phyloP scores from a whole-genome alignment of 805 yeast species.

The Monosporozyma siamensis region DNA sequence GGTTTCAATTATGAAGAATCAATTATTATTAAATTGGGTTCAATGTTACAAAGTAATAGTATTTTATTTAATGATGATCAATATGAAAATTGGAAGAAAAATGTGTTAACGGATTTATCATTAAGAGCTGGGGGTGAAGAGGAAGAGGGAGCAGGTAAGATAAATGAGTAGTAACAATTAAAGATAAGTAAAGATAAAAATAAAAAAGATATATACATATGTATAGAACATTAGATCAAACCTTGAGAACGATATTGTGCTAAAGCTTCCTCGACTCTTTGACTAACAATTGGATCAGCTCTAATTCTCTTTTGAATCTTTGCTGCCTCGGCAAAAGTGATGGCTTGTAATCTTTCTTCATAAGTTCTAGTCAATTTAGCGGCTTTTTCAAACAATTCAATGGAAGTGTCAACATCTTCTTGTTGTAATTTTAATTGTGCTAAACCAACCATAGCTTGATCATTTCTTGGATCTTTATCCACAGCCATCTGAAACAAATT shows the following conservation, averaged over 20 bases:
- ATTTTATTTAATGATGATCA: constrained; percentile 28
- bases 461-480: constrained; percentile 78
- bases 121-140: constrained; percentile 10
- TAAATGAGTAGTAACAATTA: neutral
- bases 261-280: constrained; percentile 54
- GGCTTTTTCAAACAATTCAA: constrained; percentile 71
- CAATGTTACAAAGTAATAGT: constrained; percentile 30
- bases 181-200: neutral
- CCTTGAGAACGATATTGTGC: constrained; percentile 31
- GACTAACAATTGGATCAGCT: constrained; percentile 55
- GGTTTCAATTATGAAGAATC: constrained; percentile 22
- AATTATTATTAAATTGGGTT: constrained; percentile 24
- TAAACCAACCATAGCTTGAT: constrained; percentile 79
- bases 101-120: constrained; percentile 23
- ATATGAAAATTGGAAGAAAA: constrained; percentile 28
- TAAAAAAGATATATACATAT: neutral
- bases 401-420: constrained; percentile 75
- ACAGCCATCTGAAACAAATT: constrained; percentile 64
- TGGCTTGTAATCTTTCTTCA: constrained; percentile 83
- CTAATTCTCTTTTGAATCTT: constrained; percentile 76
- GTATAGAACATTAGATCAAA: constrained; percentile 18
- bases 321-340: constrained; percentile 86
- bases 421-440: constrained; percentile 86
- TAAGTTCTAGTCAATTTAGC: constrained; percentile 72
- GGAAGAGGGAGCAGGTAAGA: neutral